Evolutionary conservation across 768 basidiomycete genomes (phyloP).

Genomic region (Russula lepida): DNA sequence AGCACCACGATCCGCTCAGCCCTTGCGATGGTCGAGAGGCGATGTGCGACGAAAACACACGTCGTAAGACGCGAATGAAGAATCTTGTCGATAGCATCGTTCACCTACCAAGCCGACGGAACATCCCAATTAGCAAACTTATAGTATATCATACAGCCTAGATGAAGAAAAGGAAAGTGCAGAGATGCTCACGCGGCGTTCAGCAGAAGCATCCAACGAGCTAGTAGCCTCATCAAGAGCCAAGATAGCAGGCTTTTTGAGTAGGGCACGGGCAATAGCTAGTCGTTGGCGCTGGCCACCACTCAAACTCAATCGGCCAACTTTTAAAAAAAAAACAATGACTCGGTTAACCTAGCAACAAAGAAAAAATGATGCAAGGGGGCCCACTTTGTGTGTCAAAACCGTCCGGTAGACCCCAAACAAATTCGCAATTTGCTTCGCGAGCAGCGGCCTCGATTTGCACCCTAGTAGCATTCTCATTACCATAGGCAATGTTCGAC

Average conservation of each 20-base stretch:
- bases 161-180: not conserved
- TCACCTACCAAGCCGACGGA: conserved; percentile 41
- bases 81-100: conserved; percentile 87
- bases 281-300: conserved; percentile 78
- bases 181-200: conserved; percentile 51
- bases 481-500: conserved; percentile 89
- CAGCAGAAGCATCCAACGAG: conserved; percentile 82
- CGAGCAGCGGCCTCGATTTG: conserved; percentile 84
- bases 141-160: not conserved
- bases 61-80: conserved; percentile 72
- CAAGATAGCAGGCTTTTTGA: conserved; percentile 83
- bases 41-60: conserved; percentile 83
- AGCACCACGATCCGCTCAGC: conserved; percentile 87
- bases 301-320: conserved; percentile 59
- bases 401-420: conserved; percentile 89
- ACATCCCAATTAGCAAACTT: not conserved
- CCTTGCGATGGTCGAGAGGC: conserved; percentile 82
- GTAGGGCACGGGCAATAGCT: conserved; percentile 77
- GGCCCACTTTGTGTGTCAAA: conserved; percentile 85
- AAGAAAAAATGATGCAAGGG: not conserved
- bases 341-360: not conserved
- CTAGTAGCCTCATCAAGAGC: conserved; percentile 88
- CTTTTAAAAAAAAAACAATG: conserved; percentile 31
- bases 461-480: conserved; percentile 61
- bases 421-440: conserved; percentile 92